These are phyloP conservation scores for Flaveria robusta DNA, from an alignment of 129 eudicot species.

Conservation along the genomic window DNA sequence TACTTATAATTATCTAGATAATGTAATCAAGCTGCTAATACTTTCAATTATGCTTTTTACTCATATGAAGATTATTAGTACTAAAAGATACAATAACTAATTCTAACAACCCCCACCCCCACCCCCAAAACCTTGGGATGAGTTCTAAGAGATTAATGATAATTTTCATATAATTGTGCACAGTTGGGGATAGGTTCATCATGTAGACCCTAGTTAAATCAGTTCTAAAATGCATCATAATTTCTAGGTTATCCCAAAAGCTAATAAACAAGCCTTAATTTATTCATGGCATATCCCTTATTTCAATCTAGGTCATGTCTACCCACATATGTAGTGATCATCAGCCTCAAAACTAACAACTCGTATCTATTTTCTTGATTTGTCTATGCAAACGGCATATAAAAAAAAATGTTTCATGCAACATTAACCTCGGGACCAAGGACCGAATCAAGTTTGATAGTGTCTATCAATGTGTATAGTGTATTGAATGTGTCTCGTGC, in stretches of 20 bases:
- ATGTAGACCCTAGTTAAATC: conserved; percentile 28
- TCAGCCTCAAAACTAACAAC: conserved; percentile 33
- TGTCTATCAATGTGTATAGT: conserved; percentile 18
- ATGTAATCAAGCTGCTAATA: neutral
- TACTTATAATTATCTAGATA: neutral
- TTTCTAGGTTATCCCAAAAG: conserved; percentile 30
- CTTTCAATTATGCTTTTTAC: neutral
- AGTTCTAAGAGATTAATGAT: neutral
- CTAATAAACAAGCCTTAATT: conserved; percentile 17
- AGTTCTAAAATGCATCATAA: conserved; percentile 20
- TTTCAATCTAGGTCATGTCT: conserved; percentile 36
- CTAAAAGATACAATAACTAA: neutral
- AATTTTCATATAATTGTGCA: neutral
- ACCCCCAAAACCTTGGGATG: neutral
- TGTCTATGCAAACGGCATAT: conserved; percentile 31
- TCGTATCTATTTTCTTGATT: conserved; percentile 23
- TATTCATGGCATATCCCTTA: conserved; percentile 36
- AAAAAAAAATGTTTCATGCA: conserved; percentile 25
- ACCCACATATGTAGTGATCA: conserved; percentile 15
- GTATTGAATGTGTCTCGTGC: conserved; percentile 20
- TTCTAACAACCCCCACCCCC: neutral
- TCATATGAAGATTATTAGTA: neutral
- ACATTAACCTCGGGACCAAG: conserved; percentile 28
- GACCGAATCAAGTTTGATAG: conserved; percentile 17
- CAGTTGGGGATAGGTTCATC: neutral